These are phyloP conservation scores for Nakazawaea ernobii DNA, from an alignment of 805 yeast genomes.

Conservation along the genomic window DNA sequence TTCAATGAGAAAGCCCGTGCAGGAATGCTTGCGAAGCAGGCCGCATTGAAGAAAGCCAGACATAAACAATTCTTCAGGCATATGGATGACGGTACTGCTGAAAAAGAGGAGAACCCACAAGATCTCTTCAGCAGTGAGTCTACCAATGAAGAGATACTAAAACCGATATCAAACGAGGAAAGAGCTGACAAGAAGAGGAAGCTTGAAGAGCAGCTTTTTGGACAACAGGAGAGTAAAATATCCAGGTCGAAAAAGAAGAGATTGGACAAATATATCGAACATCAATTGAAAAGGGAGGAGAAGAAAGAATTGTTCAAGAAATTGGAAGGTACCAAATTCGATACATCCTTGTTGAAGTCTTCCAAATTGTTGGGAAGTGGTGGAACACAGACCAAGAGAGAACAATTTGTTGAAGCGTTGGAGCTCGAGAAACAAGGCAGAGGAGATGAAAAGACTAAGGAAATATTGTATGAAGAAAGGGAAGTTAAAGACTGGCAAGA, in stretches of 20 bases:
- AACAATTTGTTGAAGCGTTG: constrained; percentile 70
- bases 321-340: constrained; percentile 61
- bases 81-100: constrained; percentile 32
- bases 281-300: constrained; percentile 84
- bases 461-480: constrained; percentile 65
- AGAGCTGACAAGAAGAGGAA: constrained; percentile 59
- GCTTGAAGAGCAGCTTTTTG: constrained; percentile 49
- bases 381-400: constrained; percentile 54
- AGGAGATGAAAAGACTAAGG: constrained; percentile 54
- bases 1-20: constrained; percentile 83
- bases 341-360: constrained; percentile 62
- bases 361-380: constrained; percentile 79
- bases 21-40: constrained; percentile 78
- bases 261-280: constrained; percentile 87
- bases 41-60: constrained; percentile 58
- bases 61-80: constrained; percentile 62
- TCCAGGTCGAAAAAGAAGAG: constrained; percentile 70
- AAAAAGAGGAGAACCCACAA: constrained; percentile 11
- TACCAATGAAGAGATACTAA: constrained; percentile 54
- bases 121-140: constrained; percentile 26
- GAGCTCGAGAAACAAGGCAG: constrained; percentile 68
- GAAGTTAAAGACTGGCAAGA: constrained; percentile 58
- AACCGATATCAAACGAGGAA: constrained; percentile 63
- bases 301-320: constrained; percentile 72
- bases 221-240: constrained; percentile 62